These are phyloP conservation scores for Hypoxylon rickii DNA, from an alignment of 495 filamentous ascomycete genomes.

Conservation along the genomic window DNA sequence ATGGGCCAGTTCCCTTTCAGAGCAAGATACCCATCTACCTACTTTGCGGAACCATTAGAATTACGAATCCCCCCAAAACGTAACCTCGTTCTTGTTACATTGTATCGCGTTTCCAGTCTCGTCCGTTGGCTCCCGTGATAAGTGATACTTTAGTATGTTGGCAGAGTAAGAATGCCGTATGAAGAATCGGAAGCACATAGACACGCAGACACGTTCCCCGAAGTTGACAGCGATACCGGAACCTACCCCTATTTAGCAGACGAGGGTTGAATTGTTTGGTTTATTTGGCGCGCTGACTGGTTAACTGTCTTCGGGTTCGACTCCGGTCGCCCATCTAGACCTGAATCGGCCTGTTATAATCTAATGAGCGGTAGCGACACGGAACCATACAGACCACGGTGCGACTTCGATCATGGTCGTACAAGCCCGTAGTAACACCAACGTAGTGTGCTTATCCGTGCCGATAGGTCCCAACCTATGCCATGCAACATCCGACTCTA, in stretches of 20 bases:
- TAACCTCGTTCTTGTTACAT: too few species aligned
- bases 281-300: not conserved
- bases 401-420: slow-evolving; percentile 4
- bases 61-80: too few species aligned
- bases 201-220: not conserved
- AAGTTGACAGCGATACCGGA: slow-evolving; percentile 5
- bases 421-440: not conserved
- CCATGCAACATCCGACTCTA: not conserved
- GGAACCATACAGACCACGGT: slow-evolving; percentile 1
- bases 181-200: too few species aligned
- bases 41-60: too few species aligned
- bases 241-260: not conserved
- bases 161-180: too few species aligned
- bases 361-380: not conserved
- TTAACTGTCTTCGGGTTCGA: not conserved
- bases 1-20: not conserved
- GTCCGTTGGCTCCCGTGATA: too few species aligned
- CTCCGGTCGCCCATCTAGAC: not conserved
- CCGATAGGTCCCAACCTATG: slow-evolving; percentile 7
- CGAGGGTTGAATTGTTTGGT: not conserved
- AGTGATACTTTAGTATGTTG: too few species aligned
- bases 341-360: not conserved
- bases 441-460: not conserved
- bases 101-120: too few species aligned
- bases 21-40: slow-evolving; percentile 3